phyloP scores from a whole-genome alignment of 345 rosid species.

The Populus pruinosa region DNA sequence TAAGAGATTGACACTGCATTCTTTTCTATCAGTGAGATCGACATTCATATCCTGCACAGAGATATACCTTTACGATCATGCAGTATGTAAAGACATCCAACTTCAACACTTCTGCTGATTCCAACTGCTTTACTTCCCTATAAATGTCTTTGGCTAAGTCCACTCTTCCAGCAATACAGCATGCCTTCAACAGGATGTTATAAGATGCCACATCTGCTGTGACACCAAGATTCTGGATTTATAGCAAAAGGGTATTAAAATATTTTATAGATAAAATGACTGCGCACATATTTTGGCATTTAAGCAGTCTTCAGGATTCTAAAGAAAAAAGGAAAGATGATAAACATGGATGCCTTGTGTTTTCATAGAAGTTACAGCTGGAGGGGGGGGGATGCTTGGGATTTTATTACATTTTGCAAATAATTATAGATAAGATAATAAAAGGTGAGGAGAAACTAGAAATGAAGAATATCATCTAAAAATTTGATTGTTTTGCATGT shows the following conservation, averaged over 20 bases:
- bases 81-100: slow-evolving; percentile 88
- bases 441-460: too few species aligned
- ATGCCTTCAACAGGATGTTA: slow-evolving; percentile 85
- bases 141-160: slow-evolving; percentile 84
- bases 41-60: slow-evolving; percentile 10
- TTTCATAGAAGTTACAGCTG: not conserved
- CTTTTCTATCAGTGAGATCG: not conserved
- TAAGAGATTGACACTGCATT: not conserved
- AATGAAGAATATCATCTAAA: not conserved
- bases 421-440: not conserved
- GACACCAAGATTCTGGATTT: slow-evolving; percentile 59
- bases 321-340: not conserved
- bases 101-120: slow-evolving; percentile 57
- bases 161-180: slow-evolving; percentile 75
- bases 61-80: slow-evolving; percentile 77
- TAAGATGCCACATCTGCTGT: slow-evolving; percentile 75
- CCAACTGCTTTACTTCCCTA: slow-evolving; percentile 64
- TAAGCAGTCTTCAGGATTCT: not conserved
- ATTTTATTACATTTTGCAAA: too few species aligned
- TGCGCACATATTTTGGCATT: not conserved
- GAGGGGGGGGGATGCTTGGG: too few species aligned
- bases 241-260: slow-evolving; percentile 9
- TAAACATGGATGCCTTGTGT: not conserved
- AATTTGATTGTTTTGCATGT: not conserved
- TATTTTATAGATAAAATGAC: not conserved